phyloP scores from a whole-genome alignment of 2,329 filamentous ascomycete genomes.

The Leptographium procerum region DNA sequence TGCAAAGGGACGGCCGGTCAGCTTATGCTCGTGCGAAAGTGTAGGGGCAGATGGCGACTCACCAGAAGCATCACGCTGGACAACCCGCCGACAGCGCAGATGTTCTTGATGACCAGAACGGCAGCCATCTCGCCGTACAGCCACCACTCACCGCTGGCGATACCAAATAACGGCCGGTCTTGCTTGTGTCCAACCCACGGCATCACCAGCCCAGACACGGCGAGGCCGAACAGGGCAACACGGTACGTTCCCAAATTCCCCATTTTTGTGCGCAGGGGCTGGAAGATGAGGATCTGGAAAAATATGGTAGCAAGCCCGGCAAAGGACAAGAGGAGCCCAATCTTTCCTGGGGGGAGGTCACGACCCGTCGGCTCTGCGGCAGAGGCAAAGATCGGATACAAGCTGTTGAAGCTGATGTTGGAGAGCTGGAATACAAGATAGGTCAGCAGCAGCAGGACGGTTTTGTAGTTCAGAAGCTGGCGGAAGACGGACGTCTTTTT shows the following conservation, averaged over 20 bases:
- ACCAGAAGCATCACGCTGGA: conserved; percentile 83
- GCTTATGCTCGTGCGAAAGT: background rate
- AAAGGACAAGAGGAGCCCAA: conserved; percentile 75
- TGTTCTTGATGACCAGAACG: conserved; percentile 77
- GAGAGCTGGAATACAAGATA: conserved; percentile 90
- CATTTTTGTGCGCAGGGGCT: conserved; percentile 61
- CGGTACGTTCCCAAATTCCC: conserved; percentile 84
- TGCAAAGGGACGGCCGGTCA: background rate
- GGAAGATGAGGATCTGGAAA: conserved; percentile 82
- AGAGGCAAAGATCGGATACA: conserved; percentile 88
- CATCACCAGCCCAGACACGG: conserved; percentile 74
- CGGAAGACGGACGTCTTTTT: conserved; percentile 30
- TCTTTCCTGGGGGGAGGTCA: conserved; percentile 61
- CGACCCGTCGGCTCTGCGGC: conserved; percentile 66
- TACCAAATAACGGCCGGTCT: conserved; percentile 39
- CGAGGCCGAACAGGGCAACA: conserved; percentile 65
- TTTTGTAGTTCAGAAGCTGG: conserved; percentile 67
- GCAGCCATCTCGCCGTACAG: conserved; percentile 72
- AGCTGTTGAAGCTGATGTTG: conserved; percentile 89
- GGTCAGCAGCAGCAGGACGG: conserved; percentile 66
- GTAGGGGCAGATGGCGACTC: conserved; percentile 15
- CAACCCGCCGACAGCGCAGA: conserved; percentile 78
- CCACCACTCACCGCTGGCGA: conserved; percentile 54
- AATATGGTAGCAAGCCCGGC: conserved; percentile 76
- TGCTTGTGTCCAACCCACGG: conserved; percentile 78